phyloP scores from a whole-genome alignment of 169 alveolate genomes.

The Plasmodium falciparum region DNA sequence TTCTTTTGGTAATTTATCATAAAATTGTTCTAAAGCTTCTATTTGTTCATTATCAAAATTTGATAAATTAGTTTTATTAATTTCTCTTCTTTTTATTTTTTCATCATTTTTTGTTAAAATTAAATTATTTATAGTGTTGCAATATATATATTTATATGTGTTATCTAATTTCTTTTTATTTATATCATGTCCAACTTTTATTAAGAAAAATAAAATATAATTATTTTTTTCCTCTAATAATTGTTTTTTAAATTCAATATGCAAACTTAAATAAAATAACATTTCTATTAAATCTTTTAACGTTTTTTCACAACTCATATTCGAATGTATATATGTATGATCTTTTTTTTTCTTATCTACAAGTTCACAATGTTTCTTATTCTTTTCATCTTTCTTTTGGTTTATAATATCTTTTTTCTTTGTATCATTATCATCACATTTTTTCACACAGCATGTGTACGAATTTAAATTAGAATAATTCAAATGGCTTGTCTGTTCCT shows the following conservation, averaged over 20 bases:
- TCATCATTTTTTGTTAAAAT: conserved; percentile 71
- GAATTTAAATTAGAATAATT: too few relatives aligned
- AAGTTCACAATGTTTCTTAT: conserved; percentile 7
- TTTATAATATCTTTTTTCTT: background rate
- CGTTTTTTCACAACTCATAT: background rate
- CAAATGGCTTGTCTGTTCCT: too few relatives aligned
- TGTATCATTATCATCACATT: background rate
- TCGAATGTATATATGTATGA: background rate
- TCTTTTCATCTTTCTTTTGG: background rate
- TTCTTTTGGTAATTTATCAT: conserved; percentile 37
- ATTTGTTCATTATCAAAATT: conserved; percentile 71
- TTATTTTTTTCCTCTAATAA: conserved; percentile 46
- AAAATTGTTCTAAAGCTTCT: conserved; percentile 73
- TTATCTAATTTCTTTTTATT: conserved; percentile 63
- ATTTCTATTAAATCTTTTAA: conserved; percentile 60
- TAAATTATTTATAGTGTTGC: conserved; percentile 56
- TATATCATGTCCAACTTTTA: conserved; percentile 57
- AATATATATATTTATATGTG: conserved; percentile 60
- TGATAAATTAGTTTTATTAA: conserved; percentile 67
- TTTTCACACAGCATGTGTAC: background rate
- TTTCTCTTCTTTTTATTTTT: conserved; percentile 55
- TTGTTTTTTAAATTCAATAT: conserved; percentile 64
- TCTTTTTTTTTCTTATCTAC: background rate
- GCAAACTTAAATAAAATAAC: conserved; percentile 70
- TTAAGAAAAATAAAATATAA: conserved; percentile 46